Evolutionary conservation across 257 asterid species (phyloP).

Genomic region (Lithospermum erythrorhizon): DNA sequence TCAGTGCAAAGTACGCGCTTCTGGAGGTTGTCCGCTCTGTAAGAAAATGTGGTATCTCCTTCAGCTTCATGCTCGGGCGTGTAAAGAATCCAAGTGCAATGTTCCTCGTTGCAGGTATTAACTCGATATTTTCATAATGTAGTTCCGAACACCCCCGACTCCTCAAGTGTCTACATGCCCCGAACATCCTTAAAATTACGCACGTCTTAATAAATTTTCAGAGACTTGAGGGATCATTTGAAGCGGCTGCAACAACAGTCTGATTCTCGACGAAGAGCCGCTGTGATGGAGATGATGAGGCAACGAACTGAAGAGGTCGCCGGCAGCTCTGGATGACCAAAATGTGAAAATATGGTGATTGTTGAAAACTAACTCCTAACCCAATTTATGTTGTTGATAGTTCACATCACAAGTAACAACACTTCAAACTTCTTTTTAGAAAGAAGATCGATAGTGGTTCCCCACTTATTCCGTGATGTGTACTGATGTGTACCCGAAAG

Average conservation of each 20-base stretch:
- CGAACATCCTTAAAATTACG: too few relatives aligned
- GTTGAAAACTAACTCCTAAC: not conserved
- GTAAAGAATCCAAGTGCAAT: constrained; percentile 76
- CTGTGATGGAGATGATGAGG: constrained; percentile 3
- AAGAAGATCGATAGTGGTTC: too few relatives aligned
- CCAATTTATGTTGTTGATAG: not conserved
- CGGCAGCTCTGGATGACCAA: not conserved
- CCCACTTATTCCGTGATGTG: too few relatives aligned
- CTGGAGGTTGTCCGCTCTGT: constrained; percentile 86
- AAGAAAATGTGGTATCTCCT: constrained; percentile 98
- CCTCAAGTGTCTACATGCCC: too few relatives aligned
- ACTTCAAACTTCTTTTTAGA: too few relatives aligned
- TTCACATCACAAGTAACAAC: too few relatives aligned
- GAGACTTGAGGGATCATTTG: not conserved
- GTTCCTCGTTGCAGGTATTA: constrained; percentile 97
- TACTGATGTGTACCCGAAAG: too few relatives aligned
- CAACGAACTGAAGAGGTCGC: not conserved
- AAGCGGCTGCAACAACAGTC: not conserved
- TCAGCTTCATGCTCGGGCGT: constrained; percentile 92
- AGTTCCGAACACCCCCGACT: too few relatives aligned
- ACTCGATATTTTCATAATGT: too few relatives aligned
- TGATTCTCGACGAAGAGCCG: not conserved
- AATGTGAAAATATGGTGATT: not conserved
- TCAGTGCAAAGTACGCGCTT: constrained; percentile 66
- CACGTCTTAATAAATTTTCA: not conserved